A percentile compares a stretch with the other conserved stretches of the same genome.
phyloP scores from a whole-genome alignment of 257 asterid species.

The Verbena officinalis region DNA sequence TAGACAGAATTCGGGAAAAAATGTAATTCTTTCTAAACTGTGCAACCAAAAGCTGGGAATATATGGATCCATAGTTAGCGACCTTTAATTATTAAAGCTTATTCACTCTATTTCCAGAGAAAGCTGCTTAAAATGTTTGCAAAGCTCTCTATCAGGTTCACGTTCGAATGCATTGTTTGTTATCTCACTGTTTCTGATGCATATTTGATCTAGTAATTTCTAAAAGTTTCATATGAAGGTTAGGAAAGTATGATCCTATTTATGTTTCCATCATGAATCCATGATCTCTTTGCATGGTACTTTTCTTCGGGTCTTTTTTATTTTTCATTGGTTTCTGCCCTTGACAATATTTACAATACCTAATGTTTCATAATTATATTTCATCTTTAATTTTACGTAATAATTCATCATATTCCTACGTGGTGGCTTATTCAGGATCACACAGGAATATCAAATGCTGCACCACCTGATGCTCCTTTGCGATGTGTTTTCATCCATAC shows the following conservation, averaged over 20 bases:
- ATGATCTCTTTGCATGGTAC: too few species aligned
- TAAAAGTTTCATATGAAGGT: conserved; percentile 7
- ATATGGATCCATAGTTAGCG: neutral
- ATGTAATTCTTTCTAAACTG: too few species aligned
- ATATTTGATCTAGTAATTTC: conserved; percentile 1
- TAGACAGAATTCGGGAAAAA: too few species aligned
- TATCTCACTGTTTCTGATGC: neutral
- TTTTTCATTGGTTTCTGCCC: too few species aligned
- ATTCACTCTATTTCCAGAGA: too few species aligned
- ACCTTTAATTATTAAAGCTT: too few species aligned
- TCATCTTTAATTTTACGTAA: conserved; percentile 17
- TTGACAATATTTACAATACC: too few species aligned
- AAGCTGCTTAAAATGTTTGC: neutral
- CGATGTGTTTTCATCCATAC: conserved; percentile 51
- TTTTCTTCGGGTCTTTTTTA: too few species aligned
- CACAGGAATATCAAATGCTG: conserved; percentile 94
- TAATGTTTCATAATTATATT: too few species aligned
- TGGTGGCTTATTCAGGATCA: conserved; percentile 67
- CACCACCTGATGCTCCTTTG: conserved; percentile 90
- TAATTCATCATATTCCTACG: conserved; percentile 2
- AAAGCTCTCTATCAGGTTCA: neutral
- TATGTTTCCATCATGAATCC: too few species aligned
- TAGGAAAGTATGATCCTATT: too few species aligned
- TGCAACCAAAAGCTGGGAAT: neutral
- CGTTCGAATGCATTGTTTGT: neutral